These are phyloP conservation scores for Psophocarpus tetragonolobus DNA, from an alignment of 306 rosid genomes.

Conservation along the genomic window DNA sequence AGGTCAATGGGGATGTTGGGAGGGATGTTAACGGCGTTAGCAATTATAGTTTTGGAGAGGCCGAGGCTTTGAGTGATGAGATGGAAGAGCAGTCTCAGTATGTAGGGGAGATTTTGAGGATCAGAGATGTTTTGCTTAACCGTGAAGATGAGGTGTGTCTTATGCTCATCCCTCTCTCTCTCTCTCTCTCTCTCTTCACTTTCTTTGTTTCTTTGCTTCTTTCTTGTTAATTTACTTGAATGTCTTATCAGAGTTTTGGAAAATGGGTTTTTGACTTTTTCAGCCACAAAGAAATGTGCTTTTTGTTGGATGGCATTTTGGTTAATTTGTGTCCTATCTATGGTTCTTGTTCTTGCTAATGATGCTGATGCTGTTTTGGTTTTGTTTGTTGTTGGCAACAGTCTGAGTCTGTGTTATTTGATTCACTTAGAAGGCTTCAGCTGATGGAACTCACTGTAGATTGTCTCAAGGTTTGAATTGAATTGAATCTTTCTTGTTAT, in stretches of 20 bases:
- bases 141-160: constrained; percentile 51
- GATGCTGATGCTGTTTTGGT: constrained; percentile 11
- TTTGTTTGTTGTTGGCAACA: constrained; percentile 45
- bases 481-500: constrained; percentile 29
- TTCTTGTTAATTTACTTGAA: constrained; percentile 14
- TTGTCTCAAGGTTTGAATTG: constrained; percentile 64
- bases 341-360: constrained; percentile 29
- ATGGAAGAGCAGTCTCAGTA: constrained; percentile 70
- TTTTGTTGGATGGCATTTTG: constrained; percentile 10
- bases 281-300: neutral
- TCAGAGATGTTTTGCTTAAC: constrained; percentile 55
- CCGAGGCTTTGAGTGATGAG: constrained; percentile 92
- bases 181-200: neutral
- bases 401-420: constrained; percentile 76
- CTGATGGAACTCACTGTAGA: constrained; percentile 73
- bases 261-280: neutral
- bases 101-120: constrained; percentile 75
- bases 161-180: neutral
- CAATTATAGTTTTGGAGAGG: constrained; percentile 72
- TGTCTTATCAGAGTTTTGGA: constrained; percentile 8
- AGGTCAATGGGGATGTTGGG: constrained; percentile 54
- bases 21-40: constrained; percentile 50
- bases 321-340: constrained; percentile 15
- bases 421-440: constrained; percentile 86
- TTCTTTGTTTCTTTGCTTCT: constrained; percentile 6